Percentiles rank a stretch among this genome's conserved stretches.
These are phyloP conservation scores for Speleostelium caveatum DNA, from an alignment of 78 protist species.

Conservation along the genomic window DNA sequence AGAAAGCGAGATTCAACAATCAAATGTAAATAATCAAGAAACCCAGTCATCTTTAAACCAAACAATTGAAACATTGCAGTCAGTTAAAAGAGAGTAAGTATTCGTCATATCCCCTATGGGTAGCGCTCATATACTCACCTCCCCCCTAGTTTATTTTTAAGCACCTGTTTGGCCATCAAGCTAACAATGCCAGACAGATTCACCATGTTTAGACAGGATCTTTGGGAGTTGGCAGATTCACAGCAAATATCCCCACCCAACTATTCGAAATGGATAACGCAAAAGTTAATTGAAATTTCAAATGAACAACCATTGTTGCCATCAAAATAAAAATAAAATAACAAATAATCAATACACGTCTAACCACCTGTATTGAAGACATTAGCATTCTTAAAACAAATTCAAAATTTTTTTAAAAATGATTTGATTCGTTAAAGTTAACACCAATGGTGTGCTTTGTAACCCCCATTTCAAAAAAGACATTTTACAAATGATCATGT, in stretches of 20 bases:
- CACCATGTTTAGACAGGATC: slow-evolving; percentile 48
- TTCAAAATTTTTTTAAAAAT: too few species aligned
- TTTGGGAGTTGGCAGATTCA: slow-evolving; percentile 67
- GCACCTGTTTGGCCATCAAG: slow-evolving; percentile 64
- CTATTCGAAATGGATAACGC: slow-evolving; percentile 37
- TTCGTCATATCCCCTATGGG: background rate
- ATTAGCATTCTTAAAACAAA: too few species aligned
- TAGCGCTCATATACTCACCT: background rate
- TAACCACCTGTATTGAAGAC: too few species aligned
- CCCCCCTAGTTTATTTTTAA: slow-evolving; percentile 12
- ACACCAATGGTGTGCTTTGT: too few species aligned
- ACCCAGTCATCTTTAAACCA: background rate
- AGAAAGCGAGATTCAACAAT: slow-evolving; percentile 6
- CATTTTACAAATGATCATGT: too few species aligned
- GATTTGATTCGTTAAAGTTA: too few species aligned
- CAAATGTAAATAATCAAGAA: slow-evolving; percentile 2
- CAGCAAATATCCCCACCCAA: slow-evolving; percentile 19
- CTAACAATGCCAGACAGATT: slow-evolving; percentile 36
- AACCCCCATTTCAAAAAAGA: too few species aligned
- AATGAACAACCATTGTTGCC: too few species aligned
- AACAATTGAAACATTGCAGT: slow-evolving; percentile 24
- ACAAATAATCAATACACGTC: background rate
- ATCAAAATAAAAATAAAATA: background rate
- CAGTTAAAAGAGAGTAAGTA: slow-evolving; percentile 59
- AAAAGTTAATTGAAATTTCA: slow-evolving; percentile 16